phyloP scores from a whole-genome alignment of 768 basidiomycete genomes.

The Lactifluus volemus region DNA sequence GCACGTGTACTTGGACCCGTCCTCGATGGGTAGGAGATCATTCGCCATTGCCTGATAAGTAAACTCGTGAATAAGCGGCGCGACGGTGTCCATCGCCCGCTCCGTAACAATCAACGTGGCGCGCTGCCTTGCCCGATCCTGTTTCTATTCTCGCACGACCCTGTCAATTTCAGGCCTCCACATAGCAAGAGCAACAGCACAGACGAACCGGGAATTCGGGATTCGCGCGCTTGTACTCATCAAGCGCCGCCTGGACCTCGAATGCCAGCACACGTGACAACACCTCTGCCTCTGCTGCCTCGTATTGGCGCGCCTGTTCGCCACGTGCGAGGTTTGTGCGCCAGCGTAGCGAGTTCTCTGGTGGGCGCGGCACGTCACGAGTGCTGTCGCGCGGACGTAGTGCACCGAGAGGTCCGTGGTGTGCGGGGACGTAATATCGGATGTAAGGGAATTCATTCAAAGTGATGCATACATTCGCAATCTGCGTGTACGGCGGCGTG shows the following conservation, averaged over 20 bases:
- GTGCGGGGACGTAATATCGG: conserved; percentile 82
- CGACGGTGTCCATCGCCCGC: conserved; percentile 88
- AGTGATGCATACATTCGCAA: conserved; percentile 82
- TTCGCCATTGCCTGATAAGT: conserved; percentile 99
- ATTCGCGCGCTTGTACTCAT: conserved; percentile 80
- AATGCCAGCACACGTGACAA: conserved; percentile 76
- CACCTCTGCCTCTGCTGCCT: conserved; percentile 66
- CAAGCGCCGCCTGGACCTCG: conserved; percentile 74
- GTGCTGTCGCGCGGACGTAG: conserved; percentile 60
- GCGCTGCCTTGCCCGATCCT: conserved; percentile 44
- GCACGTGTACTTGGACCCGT: conserved; percentile 80
- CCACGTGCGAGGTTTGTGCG: conserved; percentile 75
- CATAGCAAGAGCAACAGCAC: no score
- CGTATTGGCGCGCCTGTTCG: conserved; percentile 55
- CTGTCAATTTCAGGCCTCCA: conserved; percentile 27
- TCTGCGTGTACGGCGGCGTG: conserved; percentile 33
- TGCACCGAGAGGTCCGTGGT: conserved; percentile 78
- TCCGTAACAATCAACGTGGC: conserved; percentile 88
- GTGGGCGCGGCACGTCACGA: conserved; percentile 51
- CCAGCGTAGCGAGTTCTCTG: conserved; percentile 63
- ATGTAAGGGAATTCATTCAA: conserved; percentile 89
- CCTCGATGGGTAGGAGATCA: conserved; percentile 82
- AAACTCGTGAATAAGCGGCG: conserved; percentile 93
- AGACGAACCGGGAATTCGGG: conserved; percentile 75
- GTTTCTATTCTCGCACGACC: conserved; percentile 20